Evolutionary conservation across 192 early-diverging fungal genomes (phyloP).

Genomic region (Coemansia sp.): DNA sequence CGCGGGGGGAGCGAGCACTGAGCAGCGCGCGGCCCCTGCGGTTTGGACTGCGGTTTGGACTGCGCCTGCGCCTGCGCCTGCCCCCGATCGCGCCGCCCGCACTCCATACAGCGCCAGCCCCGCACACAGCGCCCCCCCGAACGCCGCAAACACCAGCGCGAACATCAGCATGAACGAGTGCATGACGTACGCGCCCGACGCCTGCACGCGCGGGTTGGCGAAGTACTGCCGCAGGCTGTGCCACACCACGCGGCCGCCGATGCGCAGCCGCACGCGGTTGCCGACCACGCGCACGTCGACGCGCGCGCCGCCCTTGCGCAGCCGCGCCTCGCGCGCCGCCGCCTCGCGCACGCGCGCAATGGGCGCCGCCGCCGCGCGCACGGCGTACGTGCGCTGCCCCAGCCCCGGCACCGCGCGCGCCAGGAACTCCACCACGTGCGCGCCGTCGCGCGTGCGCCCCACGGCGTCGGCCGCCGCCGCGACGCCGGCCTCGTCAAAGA

Average conservation of each 20-base stretch:
- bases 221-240: conserved; percentile 39
- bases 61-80: background rate
- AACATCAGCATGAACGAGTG: conserved; percentile 51
- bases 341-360: background rate
- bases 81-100: background rate
- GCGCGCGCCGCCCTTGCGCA: conserved; percentile 8
- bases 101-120: conserved; percentile 3
- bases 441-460: background rate
- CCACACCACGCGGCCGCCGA: conserved; percentile 3
- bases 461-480: background rate
- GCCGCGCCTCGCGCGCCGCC: background rate
- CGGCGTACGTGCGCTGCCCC: conserved; percentile 16
- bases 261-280: conserved; percentile 7
- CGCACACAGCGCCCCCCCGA: conserved; percentile 15
- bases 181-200: conserved; percentile 49
- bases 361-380: background rate
- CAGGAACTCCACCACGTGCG: conserved; percentile 22
- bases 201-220: conserved; percentile 36
- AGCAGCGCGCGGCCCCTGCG: no score
- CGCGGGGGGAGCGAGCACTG: no score
- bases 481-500: conserved; percentile 11
- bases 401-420: conserved; percentile 21
- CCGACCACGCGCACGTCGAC: conserved; percentile 7
- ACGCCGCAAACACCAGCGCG: conserved; percentile 21
- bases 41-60: background rate